A percentile compares a stretch with the other conserved stretches of the same genome.
Evolutionary conservation across 768 basidiomycete genomes (phyloP).

Genomic region (Cyclocybe cylindracea): DNA sequence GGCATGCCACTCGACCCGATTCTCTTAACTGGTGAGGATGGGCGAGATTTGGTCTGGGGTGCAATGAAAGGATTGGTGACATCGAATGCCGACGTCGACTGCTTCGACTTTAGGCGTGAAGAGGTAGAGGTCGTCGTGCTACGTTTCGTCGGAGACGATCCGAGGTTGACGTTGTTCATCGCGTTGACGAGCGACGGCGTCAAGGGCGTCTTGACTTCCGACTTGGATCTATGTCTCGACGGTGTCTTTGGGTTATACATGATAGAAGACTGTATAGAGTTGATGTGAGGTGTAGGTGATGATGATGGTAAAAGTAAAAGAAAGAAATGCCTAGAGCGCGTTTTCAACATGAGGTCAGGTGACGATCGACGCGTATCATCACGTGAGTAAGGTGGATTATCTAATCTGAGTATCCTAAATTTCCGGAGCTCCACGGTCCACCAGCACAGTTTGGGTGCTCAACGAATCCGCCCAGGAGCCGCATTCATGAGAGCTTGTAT

Average conservation of each 20-base stretch:
- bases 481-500: conserved; percentile 38
- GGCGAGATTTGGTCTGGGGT: conserved; percentile 41
- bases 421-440: no score
- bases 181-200: conserved; percentile 47
- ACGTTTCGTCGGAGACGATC: conserved; percentile 28
- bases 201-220: conserved; percentile 51
- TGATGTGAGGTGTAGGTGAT: neutral
- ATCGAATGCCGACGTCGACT: conserved; percentile 41
- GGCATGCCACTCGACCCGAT: conserved; percentile 46
- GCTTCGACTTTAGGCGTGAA: conserved; percentile 27
- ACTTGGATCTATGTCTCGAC: conserved; percentile 44
- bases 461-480: conserved; percentile 21
- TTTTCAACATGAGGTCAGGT: conserved; percentile 3
- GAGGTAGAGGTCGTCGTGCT: conserved; percentile 13
- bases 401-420: no score
- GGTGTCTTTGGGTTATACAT: conserved; percentile 45
- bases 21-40: conserved; percentile 68
- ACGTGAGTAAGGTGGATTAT: neutral
- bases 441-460: no score
- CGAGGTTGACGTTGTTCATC: conserved; percentile 43
- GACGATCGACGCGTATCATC: neutral
- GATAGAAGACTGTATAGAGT: neutral
- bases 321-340: neutral
- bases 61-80: conserved; percentile 66
- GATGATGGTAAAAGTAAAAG: neutral